Percentiles rank a stretch among this genome's conserved stretches.
phyloP scores from a whole-genome alignment of 1,284 basidiomycete species.

The Cutaneotrichosporon sp. region DNA sequence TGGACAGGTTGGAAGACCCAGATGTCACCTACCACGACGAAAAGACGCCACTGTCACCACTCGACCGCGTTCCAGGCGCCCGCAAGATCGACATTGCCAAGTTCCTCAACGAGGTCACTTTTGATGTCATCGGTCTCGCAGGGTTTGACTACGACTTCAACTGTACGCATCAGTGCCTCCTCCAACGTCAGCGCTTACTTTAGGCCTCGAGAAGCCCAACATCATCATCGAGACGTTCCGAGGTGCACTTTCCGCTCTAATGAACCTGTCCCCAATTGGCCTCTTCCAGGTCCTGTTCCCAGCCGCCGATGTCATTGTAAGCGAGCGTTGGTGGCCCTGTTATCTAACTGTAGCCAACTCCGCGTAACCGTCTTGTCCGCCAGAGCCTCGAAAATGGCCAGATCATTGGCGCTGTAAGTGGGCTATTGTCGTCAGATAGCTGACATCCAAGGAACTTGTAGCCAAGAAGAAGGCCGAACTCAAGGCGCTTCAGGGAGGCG shows the following conservation, averaged over 20 bases:
- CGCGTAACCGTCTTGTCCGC: background rate
- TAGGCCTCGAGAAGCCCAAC: conserved; percentile 21
- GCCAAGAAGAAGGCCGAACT: background rate
- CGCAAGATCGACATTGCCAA: conserved; percentile 11
- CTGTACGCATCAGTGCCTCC: conserved; percentile 7
- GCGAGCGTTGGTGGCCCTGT: conserved; percentile 8
- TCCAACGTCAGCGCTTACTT: too few species aligned
- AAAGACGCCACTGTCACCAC: conserved; percentile 2
- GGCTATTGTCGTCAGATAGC: too few species aligned
- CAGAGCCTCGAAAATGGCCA: too few species aligned
- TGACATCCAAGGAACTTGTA: background rate
- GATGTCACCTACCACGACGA: background rate
- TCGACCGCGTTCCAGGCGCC: conserved; percentile 10
- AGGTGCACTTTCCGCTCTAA: background rate
- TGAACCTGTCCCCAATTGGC: conserved; percentile 41
- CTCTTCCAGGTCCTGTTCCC: conserved; percentile 51
- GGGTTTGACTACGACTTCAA: conserved; percentile 59
- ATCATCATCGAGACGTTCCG: conserved; percentile 47
- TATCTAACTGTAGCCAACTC: conserved; percentile 21
- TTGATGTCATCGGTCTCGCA: conserved; percentile 64
- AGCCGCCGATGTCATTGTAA: conserved; percentile 45
- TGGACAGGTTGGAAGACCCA: conserved; percentile 3
- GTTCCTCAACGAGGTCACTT: conserved; percentile 51
- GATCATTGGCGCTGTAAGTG: too few species aligned
- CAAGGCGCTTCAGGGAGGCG: conserved; percentile 32